Base-by-base conservation (phyloP, 2,329 filamentous ascomycete genomes). In the Hymenoscyphus salicellus region DNA sequence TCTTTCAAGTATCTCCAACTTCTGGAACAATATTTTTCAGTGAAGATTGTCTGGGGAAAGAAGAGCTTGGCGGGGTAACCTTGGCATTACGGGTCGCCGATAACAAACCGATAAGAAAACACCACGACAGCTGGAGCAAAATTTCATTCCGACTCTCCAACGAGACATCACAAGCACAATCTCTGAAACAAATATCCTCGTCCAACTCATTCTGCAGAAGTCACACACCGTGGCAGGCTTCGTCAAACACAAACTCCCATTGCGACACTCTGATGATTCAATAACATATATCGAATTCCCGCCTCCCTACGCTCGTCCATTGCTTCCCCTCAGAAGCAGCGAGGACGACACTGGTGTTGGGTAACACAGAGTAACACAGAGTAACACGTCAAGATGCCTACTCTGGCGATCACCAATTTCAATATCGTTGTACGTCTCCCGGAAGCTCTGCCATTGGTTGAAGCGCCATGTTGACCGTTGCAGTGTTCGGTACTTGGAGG, bases 401-500 rank as follows among this genome's bases (percentile, higher is more conserved):
- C 77, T 26, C 77, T 84, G 58, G 79, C 82, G 56, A 70, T 83
- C 14, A 82, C 79, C 58, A 82, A 84, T 68, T 78, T 85, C 63
- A 85, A 85, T 69, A 77, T 84, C n/a, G 80, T 84, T 52, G 64
- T 65, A 59, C 3, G 63, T 57, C 20, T 33, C 20, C 28, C 20
- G 17, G 23, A 41, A 20, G 3, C 36, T 43, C 30, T 14, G 36
- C 5, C 11, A 23, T 33, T 20, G 16, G 16, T 58, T 16, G 17
- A 17, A 26, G 1, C n/a, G 11, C 16, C n/a, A 30, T 49, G 41
- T 56, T 63, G 58, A 36, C 28, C 20, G 23, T 59, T 32, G 30
- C 28, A 65, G 64, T 75, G 74, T 63, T 89, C 90, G 61, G 85
- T 91, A 7, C 78, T 96, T 14, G 93, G 93, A 16, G 93, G 91